phyloP scores from a whole-genome alignment of 2,329 filamentous ascomycete species.

The Penicillium sp. region DNA sequence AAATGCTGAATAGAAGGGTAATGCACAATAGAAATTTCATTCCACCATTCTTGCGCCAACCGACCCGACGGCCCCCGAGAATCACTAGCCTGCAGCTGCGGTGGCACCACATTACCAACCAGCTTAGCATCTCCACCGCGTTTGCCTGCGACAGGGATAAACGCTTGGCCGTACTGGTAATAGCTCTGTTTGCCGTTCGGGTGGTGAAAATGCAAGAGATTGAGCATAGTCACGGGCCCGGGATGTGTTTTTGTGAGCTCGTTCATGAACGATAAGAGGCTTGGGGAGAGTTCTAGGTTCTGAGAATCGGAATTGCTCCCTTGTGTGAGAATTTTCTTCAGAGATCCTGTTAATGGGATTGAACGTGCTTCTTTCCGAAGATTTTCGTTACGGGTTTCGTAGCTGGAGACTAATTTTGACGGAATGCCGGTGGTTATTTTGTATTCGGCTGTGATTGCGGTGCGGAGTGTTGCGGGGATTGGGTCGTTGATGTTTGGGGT shows the following conservation, averaged over 20 bases:
- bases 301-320: constrained; percentile 44
- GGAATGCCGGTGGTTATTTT: constrained; percentile 39
- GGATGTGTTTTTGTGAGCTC: constrained; percentile 33
- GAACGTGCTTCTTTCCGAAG: constrained; percentile 23
- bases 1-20: constrained; percentile 67
- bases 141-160: constrained; percentile 52
- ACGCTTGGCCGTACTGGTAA: constrained; percentile 58
- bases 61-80: constrained; percentile 25
- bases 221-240: constrained; percentile 65
- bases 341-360: constrained; percentile 30
- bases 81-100: constrained; percentile 24
- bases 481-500: constrained; percentile 8
- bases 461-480: constrained; percentile 26
- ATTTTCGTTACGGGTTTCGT: constrained; percentile 26
- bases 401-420: constrained; percentile 38
- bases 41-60: constrained; percentile 52
- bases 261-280: constrained; percentile 57
- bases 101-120: constrained; percentile 59
- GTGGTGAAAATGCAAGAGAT: constrained; percentile 61
- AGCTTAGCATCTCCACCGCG: constrained; percentile 65
- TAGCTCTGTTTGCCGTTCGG: constrained; percentile 58
- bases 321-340: constrained; percentile 33
- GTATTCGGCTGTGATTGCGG: constrained; percentile 35
- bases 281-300: constrained; percentile 59
- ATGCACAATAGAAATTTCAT: constrained; percentile 68